Evolutionary conservation across 176 grass and related monocot species (phyloP).

Genomic region (Hsuehochloa calcarea): DNA sequence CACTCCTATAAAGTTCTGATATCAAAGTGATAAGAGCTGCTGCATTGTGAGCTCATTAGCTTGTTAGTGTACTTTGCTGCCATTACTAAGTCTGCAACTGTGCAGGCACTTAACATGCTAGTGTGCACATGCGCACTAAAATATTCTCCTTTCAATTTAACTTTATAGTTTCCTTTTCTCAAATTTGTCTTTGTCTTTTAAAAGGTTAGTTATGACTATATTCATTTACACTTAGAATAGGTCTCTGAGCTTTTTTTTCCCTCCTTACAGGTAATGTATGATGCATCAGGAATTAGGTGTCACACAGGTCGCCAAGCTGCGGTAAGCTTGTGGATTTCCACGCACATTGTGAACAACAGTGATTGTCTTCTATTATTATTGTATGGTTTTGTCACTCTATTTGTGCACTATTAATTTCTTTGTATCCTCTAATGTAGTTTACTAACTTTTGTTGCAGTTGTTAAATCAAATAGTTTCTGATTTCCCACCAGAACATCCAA

Average conservation of each 20-base stretch:
- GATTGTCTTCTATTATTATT: neutral
- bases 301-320: constrained; percentile 97
- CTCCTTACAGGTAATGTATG: constrained; percentile 89
- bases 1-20: neutral
- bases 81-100: neutral
- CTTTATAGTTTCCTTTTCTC: neutral
- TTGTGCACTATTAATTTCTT: constrained; percentile 27
- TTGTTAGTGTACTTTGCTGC: neutral
- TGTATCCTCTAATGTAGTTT: constrained; percentile 19
- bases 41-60: neutral
- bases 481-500: constrained; percentile 77
- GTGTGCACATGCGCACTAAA: neutral
- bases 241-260: constrained; percentile 9
- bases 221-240: neutral
- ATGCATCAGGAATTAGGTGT: constrained; percentile 90
- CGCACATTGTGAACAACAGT: neutral
- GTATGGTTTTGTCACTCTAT: neutral
- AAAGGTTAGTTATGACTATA: constrained; percentile 13
- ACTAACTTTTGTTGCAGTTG: constrained; percentile 55
- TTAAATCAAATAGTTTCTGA: constrained; percentile 97
- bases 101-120: neutral
- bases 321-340: constrained; percentile 48
- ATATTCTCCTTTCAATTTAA: neutral
- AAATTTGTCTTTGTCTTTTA: neutral
- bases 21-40: neutral